Evolutionary conservation across 345 rosid genomes (phyloP), one percentile per base, ranked within the genome.

Genomic region (Brassica carinata): DNA sequence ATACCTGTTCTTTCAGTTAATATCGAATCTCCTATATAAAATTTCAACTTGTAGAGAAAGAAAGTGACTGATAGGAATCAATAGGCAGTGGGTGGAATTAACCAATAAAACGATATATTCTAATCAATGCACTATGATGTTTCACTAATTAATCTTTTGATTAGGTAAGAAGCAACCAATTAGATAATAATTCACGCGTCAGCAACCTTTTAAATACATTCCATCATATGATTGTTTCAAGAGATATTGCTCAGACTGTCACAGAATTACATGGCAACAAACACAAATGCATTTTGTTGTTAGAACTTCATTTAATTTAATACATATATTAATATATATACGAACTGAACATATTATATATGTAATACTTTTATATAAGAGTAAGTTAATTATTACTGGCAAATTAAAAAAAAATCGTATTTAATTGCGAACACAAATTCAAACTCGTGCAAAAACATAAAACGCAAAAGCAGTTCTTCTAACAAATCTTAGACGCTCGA

Each of bases 131-230:
- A 67, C 23, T 30, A 73, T 67, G 74, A 79, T 79, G 69, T 67
- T 79, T 73, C 70, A 79, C 82, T 73, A 67, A 43, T 79, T 67
- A 73, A 43, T 79, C 57, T 59, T 79, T 79, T 67, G 65, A 57
- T 79, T 79, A 13, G 69, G 69, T 73, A 43, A 31, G 70, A 43
- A 31, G 74, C 57, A 73, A 79, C 78, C 64, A 58, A 67, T 67
- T 59, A 2, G 64, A 61, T 45, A 67, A 48, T 38, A 40, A 57
- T 40, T 67, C 73, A 57, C 45, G 34, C 70, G 78, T 79, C 78
- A 73, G 64, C 74, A 61, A 67, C 45, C 19, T 73, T 73, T 67
- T 3, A 53, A 10, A 55, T 72, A 66, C 10, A 23, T 33, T 55
- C 33, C 63, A 67, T 58, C 65, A 45, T 61, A 61, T 19, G 31